A percentile compares a stretch with the other conserved stretches of the same genome.
Conservation (phyloP, 2,329 filamentous ascomycete species). For the Nothophoma quercina region DNA sequence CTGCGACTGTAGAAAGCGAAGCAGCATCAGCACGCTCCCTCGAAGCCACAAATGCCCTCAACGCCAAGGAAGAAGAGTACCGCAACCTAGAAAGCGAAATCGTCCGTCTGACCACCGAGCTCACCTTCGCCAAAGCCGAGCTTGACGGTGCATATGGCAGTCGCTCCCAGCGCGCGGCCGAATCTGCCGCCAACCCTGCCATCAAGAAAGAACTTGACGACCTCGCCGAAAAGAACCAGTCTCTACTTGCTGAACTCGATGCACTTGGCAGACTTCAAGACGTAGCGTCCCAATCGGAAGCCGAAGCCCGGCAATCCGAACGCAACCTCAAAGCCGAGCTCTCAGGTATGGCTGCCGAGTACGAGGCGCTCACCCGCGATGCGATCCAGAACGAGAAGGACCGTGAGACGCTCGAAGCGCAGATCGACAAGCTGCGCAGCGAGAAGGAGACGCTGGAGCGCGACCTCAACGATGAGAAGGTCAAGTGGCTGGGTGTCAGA, state of each 20-base stretch:
- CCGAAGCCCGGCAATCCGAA: slow-evolving; percentile 48
- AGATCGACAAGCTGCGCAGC: slow-evolving; percentile 70
- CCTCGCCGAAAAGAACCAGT: slow-evolving; percentile 56
- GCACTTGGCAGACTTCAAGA: slow-evolving; percentile 51
- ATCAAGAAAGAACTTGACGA: slow-evolving; percentile 68
- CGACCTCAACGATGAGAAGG: slow-evolving; percentile 71
- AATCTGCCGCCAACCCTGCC: slow-evolving; percentile 64
- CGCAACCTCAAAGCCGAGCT: slow-evolving; percentile 69
- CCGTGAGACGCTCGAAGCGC: slow-evolving; percentile 68
- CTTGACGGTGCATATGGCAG: slow-evolving; percentile 92
- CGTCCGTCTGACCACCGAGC: slow-evolving; percentile 73
- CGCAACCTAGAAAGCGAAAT: slow-evolving; percentile 66
- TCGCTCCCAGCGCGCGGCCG: slow-evolving; percentile 72
- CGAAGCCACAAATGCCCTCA: slow-evolving; percentile 38
- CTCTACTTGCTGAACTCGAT: slow-evolving; percentile 53
- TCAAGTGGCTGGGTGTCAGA: slow-evolving; percentile 69
- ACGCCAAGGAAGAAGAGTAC: slow-evolving; percentile 47
- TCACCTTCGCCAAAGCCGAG: slow-evolving; percentile 90
- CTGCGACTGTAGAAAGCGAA: slow-evolving; percentile 41
- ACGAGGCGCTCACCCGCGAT: slow-evolving; percentile 73
- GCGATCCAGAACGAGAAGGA: slow-evolving; percentile 76
- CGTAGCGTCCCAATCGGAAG: slow-evolving; percentile 46
- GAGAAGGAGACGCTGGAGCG: slow-evolving; percentile 69
- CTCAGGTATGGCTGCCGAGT: slow-evolving; percentile 72
- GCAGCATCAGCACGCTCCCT: slow-evolving; percentile 40